A percentile compares a stretch with the other conserved stretches of the same genome.
phyloP scores from a whole-genome alignment of 441 rosid species.

The Adansonia madagascariensis region DNA sequence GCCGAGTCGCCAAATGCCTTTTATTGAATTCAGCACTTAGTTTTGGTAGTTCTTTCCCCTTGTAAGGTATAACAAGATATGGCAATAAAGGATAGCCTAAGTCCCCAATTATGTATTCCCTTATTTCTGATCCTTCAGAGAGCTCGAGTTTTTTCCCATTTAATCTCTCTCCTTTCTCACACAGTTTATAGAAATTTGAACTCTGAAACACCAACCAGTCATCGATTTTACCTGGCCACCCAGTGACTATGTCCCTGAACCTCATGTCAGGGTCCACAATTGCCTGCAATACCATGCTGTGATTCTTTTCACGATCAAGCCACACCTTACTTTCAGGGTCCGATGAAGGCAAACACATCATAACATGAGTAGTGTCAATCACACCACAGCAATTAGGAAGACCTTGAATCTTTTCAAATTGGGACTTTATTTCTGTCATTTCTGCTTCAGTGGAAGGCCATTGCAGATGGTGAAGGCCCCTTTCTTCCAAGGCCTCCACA shows the following conservation, averaged over 20 bases:
- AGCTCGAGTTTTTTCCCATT: slow-evolving; percentile 44
- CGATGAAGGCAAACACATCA: slow-evolving; percentile 56
- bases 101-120: slow-evolving; percentile 69
- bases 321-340: slow-evolving; percentile 53
- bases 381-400: slow-evolving; percentile 72
- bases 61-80: slow-evolving; percentile 58
- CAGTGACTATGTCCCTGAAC: slow-evolving; percentile 67
- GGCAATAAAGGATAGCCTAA: slow-evolving; percentile 63
- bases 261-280: slow-evolving; percentile 64
- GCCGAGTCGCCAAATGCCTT: slow-evolving; percentile 41
- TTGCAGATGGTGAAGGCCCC: slow-evolving; percentile 54
- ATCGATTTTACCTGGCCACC: slow-evolving; percentile 73
- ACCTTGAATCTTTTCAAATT: slow-evolving; percentile 58
- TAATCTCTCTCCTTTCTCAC: slow-evolving; percentile 54
- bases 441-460: slow-evolving; percentile 57
- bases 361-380: slow-evolving; percentile 58
- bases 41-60: slow-evolving; percentile 47
- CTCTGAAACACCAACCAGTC: slow-evolving; percentile 49
- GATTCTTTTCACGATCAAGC: slow-evolving; percentile 60
- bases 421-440: slow-evolving; percentile 48
- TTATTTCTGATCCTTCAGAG: slow-evolving; percentile 48
- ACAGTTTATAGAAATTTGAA: slow-evolving; percentile 51
- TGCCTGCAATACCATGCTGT: slow-evolving; percentile 72
- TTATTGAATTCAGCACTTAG: slow-evolving; percentile 49
- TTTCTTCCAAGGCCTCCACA: slow-evolving; percentile 69